Percentiles rank a stretch among this genome's conserved stretches.
phyloP scores from a whole-genome alignment of 2,329 filamentous ascomycete species.

The Ceratocystis cacaofunesta region DNA sequence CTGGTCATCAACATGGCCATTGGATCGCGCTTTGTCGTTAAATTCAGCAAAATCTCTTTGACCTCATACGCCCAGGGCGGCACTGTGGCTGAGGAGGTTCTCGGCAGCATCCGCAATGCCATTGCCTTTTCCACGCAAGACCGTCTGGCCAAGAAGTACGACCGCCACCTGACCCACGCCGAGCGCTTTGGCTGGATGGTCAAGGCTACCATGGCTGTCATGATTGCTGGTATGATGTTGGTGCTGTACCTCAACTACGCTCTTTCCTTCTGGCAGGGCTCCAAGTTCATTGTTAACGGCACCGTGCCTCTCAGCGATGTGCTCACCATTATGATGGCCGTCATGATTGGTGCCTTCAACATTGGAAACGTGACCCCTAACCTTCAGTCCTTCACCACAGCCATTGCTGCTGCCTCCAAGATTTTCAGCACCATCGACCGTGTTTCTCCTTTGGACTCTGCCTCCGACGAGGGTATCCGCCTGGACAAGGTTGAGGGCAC shows the following conservation, averaged over 20 bases:
- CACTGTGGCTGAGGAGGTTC: slow-evolving; percentile 81
- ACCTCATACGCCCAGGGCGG: slow-evolving; percentile 71
- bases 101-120: slow-evolving; percentile 85
- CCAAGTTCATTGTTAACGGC: slow-evolving; percentile 52
- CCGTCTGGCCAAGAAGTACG: slow-evolving; percentile 76
- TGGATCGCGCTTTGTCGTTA: slow-evolving; percentile 61
- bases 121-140: slow-evolving; percentile 88
- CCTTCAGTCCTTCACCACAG: slow-evolving; percentile 70
- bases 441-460: slow-evolving; percentile 66
- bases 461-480: slow-evolving; percentile 52
- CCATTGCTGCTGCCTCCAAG: slow-evolving; percentile 71
- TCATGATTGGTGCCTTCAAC: slow-evolving; percentile 87
- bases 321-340: slow-evolving; percentile 73
- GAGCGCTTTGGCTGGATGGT: slow-evolving; percentile 62
- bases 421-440: slow-evolving; percentile 93
- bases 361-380: slow-evolving; percentile 80
- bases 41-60: slow-evolving; percentile 64
- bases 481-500: slow-evolving; percentile 60
- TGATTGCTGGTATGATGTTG: slow-evolving; percentile 73
- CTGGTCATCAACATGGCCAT: slow-evolving; percentile 63
- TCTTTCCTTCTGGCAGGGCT: slow-evolving; percentile 79
- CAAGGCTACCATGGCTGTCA: slow-evolving; percentile 56
- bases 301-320: slow-evolving; percentile 54
- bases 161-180: slow-evolving; percentile 55
- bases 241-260: slow-evolving; percentile 79